Percentiles rank a stretch among this genome's conserved stretches.
phyloP scores from a whole-genome alignment of 257 asterid genomes.

The Coffea eugenioides region DNA sequence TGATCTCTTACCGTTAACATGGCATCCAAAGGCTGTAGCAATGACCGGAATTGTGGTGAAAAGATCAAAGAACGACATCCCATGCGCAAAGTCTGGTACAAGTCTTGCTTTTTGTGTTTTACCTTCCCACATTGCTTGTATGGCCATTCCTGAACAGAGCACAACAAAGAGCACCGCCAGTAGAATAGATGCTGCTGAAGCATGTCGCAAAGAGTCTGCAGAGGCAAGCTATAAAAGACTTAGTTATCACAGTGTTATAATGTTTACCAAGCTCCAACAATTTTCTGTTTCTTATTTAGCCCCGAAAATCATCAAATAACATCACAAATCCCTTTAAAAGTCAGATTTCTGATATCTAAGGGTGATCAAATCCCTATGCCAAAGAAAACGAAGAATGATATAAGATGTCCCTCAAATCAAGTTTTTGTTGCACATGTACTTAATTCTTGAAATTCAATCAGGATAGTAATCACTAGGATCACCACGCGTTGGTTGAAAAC shows the following conservation, averaged over 20 bases:
- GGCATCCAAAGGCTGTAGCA: slow-evolving; percentile 96
- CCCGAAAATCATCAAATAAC: not conserved
- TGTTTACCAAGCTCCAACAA: not conserved
- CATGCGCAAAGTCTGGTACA: slow-evolving; percentile 63
- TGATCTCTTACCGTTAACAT: slow-evolving; percentile 65
- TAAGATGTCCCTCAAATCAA: not conserved
- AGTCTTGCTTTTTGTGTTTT: slow-evolving; percentile 58
- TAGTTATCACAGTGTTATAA: slow-evolving; percentile 16
- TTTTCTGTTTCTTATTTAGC: not conserved
- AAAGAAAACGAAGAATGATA: not conserved
- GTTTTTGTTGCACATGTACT: not conserved
- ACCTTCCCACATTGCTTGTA: slow-evolving; percentile 71
- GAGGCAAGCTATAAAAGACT: slow-evolving; percentile 30
- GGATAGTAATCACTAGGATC: not conserved
- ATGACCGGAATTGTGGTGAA: slow-evolving; percentile 91
- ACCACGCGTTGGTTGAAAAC: not conserved
- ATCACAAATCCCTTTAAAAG: slow-evolving; percentile 3
- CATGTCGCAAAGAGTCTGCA: slow-evolving; percentile 90
- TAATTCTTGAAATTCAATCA: not conserved
- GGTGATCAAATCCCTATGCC: not conserved
- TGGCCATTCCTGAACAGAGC: slow-evolving; percentile 81
- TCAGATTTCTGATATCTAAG: not conserved
- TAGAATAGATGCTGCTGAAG: slow-evolving; percentile 83
- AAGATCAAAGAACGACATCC: slow-evolving; percentile 52
- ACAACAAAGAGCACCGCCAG: slow-evolving; percentile 79